These are phyloP conservation scores for Huiozyma sinensis DNA, from an alignment of 805 yeast genomes.

Conservation along the genomic window DNA sequence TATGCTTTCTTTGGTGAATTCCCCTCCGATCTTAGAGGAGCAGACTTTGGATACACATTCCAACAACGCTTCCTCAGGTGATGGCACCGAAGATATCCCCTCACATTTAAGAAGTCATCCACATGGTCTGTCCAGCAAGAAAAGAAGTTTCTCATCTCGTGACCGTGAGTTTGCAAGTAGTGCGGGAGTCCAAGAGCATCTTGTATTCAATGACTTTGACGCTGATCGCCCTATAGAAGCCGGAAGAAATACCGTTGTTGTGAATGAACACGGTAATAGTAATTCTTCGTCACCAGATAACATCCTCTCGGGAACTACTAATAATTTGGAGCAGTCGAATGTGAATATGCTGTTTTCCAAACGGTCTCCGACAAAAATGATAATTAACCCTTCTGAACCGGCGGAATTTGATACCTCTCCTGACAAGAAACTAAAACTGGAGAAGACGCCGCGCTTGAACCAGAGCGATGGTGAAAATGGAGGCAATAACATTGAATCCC, in stretches of 20 bases:
- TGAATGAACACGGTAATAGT: background rate
- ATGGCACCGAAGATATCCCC: background rate
- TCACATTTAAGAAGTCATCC: conserved; percentile 8
- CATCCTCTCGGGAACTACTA: background rate
- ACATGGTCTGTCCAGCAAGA: conserved; percentile 13
- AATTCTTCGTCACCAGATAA: too few relatives aligned
- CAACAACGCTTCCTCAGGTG: background rate
- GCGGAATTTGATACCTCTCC: background rate
- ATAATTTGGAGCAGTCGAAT: conserved; percentile 13
- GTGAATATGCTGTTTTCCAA: conserved; percentile 12
- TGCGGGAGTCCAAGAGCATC: conserved; percentile 2
- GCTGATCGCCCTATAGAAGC: conserved; percentile 7
- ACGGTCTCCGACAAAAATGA: too few relatives aligned
- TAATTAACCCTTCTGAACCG: too few relatives aligned
- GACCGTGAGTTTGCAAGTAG: background rate
- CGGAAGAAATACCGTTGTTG: conserved; percentile 4
- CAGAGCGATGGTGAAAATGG: conserved; percentile 4
- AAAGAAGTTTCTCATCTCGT: background rate
- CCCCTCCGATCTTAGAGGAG: too few relatives aligned
- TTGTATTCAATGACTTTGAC: background rate
- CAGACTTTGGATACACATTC: too few relatives aligned
- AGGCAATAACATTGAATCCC: conserved; percentile 1
- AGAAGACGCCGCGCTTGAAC: conserved; percentile 12
- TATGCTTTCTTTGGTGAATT: too few relatives aligned
- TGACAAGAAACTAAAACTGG: conserved; percentile 10